Evolutionary conservation across 208 protist genomes (phyloP), one percentile per base, ranked within the genome.

Genomic region (Jaenimonas drosophilae): DNA sequence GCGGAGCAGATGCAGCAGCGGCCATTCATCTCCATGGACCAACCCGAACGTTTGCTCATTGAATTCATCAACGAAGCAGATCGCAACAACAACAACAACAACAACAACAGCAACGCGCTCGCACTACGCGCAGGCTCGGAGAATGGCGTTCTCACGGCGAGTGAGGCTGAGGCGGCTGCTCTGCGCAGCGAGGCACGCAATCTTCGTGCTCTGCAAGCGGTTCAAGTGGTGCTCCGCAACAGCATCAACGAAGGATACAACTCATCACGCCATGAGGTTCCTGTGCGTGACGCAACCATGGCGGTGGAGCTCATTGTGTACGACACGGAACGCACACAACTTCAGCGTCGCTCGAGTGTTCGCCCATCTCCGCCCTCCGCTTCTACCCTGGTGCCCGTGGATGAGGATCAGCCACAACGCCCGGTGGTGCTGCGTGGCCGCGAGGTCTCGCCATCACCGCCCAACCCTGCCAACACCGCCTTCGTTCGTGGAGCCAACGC

Each of bases 201-300:
- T 42, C 14, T 42, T 11, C 14, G 23, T 21, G 37, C 37, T 20
- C 37, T 42, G 37, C 37, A 42, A 20, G 37, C 37, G 16, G 37
- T 20, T 11, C 16, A 42, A 20, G 16, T 20, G 37, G 37, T 42
- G 37, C 14, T 42, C 16, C 37, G 37, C 19, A 11, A 20, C 19
- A 11, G 23, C 16, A 7, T 42, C 6, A 20, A 11, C 7, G 9
- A 21, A 6, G 16, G 16, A 6, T 14, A 7, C 7, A 20, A 42
- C n/a, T 7, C 14, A 20, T 6, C 37, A 20, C 7, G 23, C 19
- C 9, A 11, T 7, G 37, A 42, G 37, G 37, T 25, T 11, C 7
- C 23, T 7, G 23, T 6, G 16, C 16, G 16, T 17, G 37, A 11
- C 6, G 37, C 37, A 11, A 42, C 37, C 9, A 42, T 20, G 37